Base-by-base conservation (phyloP, 805 yeast species). In the Yamadazyma insecticola region DNA sequence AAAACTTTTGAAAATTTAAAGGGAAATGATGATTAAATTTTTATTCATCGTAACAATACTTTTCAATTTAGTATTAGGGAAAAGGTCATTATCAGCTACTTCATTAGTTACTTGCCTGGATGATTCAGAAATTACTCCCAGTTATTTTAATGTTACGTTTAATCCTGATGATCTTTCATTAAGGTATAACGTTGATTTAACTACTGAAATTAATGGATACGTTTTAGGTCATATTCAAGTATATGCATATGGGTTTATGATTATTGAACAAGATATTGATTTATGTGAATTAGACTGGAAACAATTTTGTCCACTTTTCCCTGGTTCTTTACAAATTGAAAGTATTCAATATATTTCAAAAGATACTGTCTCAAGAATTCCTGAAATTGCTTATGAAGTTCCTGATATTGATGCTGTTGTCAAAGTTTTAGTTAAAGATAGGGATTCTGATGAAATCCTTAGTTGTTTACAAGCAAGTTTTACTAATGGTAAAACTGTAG, bases 51-150 rank as follows among this genome's bases (percentile, higher is more conserved):
- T n/a, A n/a, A n/a, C n/a, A n/a, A n/a, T n/a, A n/a, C n/a, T n/a
- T n/a, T n/a, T n/a, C n/a, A n/a, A n/a, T n/a, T n/a, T n/a, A n/a
- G n/a, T n/a, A n/a, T n/a, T n/a, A n/a, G n/a, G n/a, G n/a, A n/a
- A n/a, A n/a, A 44, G 70, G 27, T 30, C 48, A 22, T 56, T 66
- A 22, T 36, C 55, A 25, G 95, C 95, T 6, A 64, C 81, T 11
- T 84, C 96, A 3, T 68, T 89, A 41, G 95, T 88, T 28, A 76
- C 94, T 7, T 89, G 97, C 61, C 81, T 81, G 84, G 83, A 78
- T 37, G 63, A 74, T 50, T 80, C 90, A 3, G 77, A 75, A 45
- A 60, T 89, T 36, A 70, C 84, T 3, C 90, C 96, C 3, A 63
- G 78, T 13, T 72, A 72, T 43, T 86, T 89, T 51, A 73, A 81